Conservation (phyloP, 2,329 filamentous ascomycete species). For the Ceratocystis lukuohia region DNA sequence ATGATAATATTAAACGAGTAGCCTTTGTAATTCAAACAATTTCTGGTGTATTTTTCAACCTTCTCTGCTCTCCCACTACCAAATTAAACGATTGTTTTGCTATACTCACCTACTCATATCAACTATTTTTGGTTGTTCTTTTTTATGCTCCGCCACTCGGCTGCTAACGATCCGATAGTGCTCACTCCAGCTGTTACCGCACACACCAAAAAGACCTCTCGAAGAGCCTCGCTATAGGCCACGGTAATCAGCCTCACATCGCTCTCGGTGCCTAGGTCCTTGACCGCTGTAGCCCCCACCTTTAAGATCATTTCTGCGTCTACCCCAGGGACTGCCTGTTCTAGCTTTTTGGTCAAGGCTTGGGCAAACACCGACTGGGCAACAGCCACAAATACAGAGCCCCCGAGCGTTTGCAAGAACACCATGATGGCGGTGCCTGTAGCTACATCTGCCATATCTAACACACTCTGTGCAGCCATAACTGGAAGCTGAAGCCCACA, state of each 20-base stretch:
- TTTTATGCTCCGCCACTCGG: slow-evolving; percentile 14
- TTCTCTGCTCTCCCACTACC: neutral
- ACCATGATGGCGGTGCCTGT: slow-evolving; percentile 35
- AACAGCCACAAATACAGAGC: slow-evolving; percentile 38
- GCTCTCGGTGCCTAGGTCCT: neutral
- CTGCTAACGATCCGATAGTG: slow-evolving; percentile 12
- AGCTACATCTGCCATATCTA: slow-evolving; percentile 32
- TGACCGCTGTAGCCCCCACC: slow-evolving; percentile 9
- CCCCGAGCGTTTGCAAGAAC: slow-evolving; percentile 33
- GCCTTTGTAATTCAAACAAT: neutral
- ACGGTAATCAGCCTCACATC: slow-evolving; percentile 12
- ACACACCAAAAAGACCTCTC: slow-evolving; percentile 15
- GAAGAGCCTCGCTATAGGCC: slow-evolving; percentile 10
- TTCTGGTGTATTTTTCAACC: neutral
- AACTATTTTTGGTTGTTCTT: neutral
- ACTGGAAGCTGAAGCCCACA: slow-evolving; percentile 33
- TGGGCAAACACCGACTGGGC: slow-evolving; percentile 36
- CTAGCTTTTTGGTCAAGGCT: neutral
- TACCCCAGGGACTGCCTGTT: neutral
- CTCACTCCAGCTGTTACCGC: slow-evolving; percentile 12
- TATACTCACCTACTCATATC: neutral
- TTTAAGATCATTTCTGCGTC: slow-evolving; percentile 8
- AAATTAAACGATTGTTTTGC: neutral
- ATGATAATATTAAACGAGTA: neutral
- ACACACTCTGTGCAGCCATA: slow-evolving; percentile 34